These are phyloP conservation scores for Cryptococcus deneoformans DNA, from an alignment of 1,284 basidiomycete genomes.

Conservation along the genomic window DNA sequence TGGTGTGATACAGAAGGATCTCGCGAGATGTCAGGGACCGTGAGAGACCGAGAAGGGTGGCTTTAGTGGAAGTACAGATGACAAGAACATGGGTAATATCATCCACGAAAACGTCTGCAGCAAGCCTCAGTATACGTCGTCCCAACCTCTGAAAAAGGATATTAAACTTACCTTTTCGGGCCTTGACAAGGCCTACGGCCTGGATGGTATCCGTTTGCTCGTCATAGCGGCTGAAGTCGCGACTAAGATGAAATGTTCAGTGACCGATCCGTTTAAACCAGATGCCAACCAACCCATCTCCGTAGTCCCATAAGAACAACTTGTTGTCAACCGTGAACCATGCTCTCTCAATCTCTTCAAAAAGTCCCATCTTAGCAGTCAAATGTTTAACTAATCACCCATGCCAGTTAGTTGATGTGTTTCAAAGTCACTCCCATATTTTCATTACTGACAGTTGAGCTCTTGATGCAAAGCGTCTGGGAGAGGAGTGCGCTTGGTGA, in stretches of 20 bases:
- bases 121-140: not conserved
- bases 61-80: conserved; percentile 78
- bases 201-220: conserved; percentile 91
- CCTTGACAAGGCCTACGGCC: conserved; percentile 76
- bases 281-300: conserved; percentile 65
- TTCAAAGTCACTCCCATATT: not conserved
- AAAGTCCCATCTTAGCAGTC: conserved; percentile 69
- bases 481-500: conserved; percentile 30
- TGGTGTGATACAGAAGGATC: conserved; percentile 87
- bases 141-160: not conserved
- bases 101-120: conserved; percentile 76
- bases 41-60: conserved; percentile 84
- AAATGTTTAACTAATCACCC: conserved; percentile 29
- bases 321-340: conserved; percentile 97
- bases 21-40: conserved; percentile 56
- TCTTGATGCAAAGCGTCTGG: conserved; percentile 46
- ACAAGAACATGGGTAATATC: conserved; percentile 87
- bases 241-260: conserved; percentile 18
- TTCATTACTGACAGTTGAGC: conserved; percentile 31
- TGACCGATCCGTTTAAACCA: not conserved
- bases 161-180: conserved; percentile 44
- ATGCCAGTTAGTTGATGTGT: not conserved
- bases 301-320: conserved; percentile 95
- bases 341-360: conserved; percentile 85
- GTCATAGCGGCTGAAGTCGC: conserved; percentile 64